Conservation (phyloP, 495 filamentous ascomycete genomes). For the Neurospora cerealis region DNA sequence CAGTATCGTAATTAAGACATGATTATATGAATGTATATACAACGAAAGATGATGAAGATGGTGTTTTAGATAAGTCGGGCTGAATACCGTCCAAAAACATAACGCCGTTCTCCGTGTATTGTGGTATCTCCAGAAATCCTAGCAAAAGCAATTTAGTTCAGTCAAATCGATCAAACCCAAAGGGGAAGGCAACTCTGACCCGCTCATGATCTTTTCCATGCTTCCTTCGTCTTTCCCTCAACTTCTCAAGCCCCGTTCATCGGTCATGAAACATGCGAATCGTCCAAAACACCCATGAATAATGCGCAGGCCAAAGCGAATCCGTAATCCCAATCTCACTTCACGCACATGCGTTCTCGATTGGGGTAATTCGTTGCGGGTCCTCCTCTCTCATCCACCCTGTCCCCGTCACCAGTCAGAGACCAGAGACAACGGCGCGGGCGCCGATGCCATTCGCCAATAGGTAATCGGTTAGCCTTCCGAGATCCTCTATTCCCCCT, state of each 20-base stretch:
- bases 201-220: not conserved
- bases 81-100: not conserved
- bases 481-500: not conserved
- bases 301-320: not conserved
- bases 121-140: not conserved
- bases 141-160: not conserved
- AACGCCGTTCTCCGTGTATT: not conserved
- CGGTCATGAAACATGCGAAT: not conserved
- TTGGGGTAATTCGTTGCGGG: not conserved
- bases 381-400: not conserved
- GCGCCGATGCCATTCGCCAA: not conserved
- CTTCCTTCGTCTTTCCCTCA: not conserved
- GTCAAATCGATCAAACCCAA: not conserved
- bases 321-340: not conserved
- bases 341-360: not conserved
- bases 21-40: not conserved
- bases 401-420: not conserved
- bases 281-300: not conserved
- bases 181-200: not conserved
- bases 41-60: not conserved
- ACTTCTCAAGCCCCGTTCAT: not conserved
- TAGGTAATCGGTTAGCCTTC: not conserved
- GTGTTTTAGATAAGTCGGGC: not conserved
- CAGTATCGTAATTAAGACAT: not conserved
- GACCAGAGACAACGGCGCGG: not conserved